Conservation (phyloP, 1,284 basidiomycete species). For the Flammula alnicola region DNA sequence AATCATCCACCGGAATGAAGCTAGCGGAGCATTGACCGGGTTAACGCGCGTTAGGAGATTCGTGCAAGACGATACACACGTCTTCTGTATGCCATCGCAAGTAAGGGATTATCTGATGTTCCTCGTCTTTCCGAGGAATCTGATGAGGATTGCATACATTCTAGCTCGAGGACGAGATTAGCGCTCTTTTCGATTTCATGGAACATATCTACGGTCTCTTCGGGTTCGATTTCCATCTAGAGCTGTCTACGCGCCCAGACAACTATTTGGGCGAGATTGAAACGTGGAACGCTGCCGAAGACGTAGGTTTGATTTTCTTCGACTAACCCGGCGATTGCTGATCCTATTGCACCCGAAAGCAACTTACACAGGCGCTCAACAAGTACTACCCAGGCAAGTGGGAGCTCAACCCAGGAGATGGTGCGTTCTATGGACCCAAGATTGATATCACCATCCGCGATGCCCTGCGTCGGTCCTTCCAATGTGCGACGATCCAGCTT, state of each 20-base stretch:
- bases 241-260: slow-evolving; percentile 95
- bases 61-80: slow-evolving; percentile 96
- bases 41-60: slow-evolving; percentile 94
- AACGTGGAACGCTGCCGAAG: slow-evolving; percentile 91
- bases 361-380: slow-evolving; percentile 87
- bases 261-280: slow-evolving; percentile 91
- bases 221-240: slow-evolving; percentile 94
- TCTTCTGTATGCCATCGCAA: slow-evolving; percentile 97
- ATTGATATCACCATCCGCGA: slow-evolving; percentile 98
- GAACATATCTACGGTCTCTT: slow-evolving; percentile 94
- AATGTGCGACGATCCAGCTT: slow-evolving; percentile 98
- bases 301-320: slow-evolving; percentile 44
- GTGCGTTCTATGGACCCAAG: slow-evolving; percentile 97
- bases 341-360: slow-evolving; percentile 46
- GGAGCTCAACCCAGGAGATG: slow-evolving; percentile 95
- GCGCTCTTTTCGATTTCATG: slow-evolving; percentile 92
- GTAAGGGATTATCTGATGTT: slow-evolving; percentile 40
- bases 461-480: slow-evolving; percentile 91
- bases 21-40: slow-evolving; percentile 92
- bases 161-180: slow-evolving; percentile 90
- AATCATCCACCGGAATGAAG: slow-evolving; percentile 97
- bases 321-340: slow-evolving; percentile 1
- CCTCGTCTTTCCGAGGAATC: neutral
- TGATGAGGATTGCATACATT: slow-evolving; percentile 3
- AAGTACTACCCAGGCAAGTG: slow-evolving; percentile 89